Evolutionary conservation across 2,329 filamentous ascomycete genomes (phyloP), one percentile per base, ranked within the genome.

Genomic region (Epichloe scottii): DNA sequence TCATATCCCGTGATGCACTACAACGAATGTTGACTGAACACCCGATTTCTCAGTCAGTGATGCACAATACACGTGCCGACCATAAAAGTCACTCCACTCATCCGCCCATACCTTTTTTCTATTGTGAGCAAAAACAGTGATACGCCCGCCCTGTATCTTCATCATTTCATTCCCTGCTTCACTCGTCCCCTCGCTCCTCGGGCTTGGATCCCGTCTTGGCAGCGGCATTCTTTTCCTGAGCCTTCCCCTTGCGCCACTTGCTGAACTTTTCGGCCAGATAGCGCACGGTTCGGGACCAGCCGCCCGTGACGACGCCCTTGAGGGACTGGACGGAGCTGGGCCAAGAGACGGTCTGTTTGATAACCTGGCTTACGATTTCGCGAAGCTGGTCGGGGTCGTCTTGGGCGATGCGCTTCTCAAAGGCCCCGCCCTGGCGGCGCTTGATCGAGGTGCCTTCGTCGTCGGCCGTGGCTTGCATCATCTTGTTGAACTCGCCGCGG

Each of bases 271-370:
- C 93, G 42, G 77, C 73, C 50, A 94, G 61, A 65, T 98, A 98
- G 55, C 82, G 78, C 71, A 78, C 77, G 5, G 84, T 84, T 60
- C 83, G 79, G 6, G 72, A 63, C 15, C 86, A 64, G 0, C 93
- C 94, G 0, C 86, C 83, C 2, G 89, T 97, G 43, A 96, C 66
- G 1, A 86, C 66, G 2, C 89, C 84, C 70, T 98, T 98, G 55
- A 91, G 64, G 50, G 83, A 93, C 68, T 98, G 91, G 5, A 82
- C 82, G 2, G 87, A 89, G 60, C 89, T 93, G 0, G 93, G 90
- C 93, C 93, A 97, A 51, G 81, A 79, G 59, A 97, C 88, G 0
- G 94, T 97, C 63, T 86, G 85, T 62, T 82, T 85, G 62, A 98
- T 90, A 40, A 89, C 85, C 38, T 76, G 74, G 35, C 83, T 78